Evolutionary conservation across 148 eudicot genomes (phyloP).

Genomic region (Silene conica): DNA sequence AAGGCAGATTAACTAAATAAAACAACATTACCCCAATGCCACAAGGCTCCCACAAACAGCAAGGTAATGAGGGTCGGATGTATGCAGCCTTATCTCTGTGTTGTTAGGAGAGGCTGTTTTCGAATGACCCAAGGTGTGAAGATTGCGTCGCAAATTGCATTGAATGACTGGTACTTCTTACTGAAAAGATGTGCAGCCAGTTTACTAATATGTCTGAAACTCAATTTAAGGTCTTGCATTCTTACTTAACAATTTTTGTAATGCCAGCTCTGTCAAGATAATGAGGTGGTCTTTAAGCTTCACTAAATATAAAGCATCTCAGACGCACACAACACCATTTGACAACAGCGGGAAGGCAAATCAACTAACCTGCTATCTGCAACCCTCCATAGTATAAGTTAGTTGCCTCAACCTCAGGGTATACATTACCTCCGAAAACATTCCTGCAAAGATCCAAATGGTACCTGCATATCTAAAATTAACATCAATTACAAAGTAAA

Average conservation of each 20-base stretch:
- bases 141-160: too few species aligned
- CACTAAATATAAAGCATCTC: background rate
- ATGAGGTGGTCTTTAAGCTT: background rate
- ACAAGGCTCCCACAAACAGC: too few species aligned
- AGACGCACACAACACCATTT: background rate
- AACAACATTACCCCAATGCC: too few species aligned
- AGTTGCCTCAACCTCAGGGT: constrained; percentile 81
- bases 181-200: too few species aligned
- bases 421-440: constrained; percentile 84
- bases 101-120: too few species aligned
- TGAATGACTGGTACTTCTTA: too few species aligned
- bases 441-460: constrained; percentile 98
- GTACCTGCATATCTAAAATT: constrained; percentile 52
- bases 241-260: background rate
- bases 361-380: constrained; percentile 66
- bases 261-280: background rate
- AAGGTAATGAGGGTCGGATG: too few species aligned
- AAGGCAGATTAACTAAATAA: background rate
- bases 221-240: background rate
- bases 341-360: constrained; percentile 4
- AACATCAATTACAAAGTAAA: background rate
- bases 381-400: constrained; percentile 94
- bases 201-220: background rate
- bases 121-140: too few species aligned
- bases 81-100: too few species aligned